These are phyloP conservation scores for Canariomyces notabilis DNA, from an alignment of 2,329 filamentous ascomycete genomes.

Conservation along the genomic window DNA sequence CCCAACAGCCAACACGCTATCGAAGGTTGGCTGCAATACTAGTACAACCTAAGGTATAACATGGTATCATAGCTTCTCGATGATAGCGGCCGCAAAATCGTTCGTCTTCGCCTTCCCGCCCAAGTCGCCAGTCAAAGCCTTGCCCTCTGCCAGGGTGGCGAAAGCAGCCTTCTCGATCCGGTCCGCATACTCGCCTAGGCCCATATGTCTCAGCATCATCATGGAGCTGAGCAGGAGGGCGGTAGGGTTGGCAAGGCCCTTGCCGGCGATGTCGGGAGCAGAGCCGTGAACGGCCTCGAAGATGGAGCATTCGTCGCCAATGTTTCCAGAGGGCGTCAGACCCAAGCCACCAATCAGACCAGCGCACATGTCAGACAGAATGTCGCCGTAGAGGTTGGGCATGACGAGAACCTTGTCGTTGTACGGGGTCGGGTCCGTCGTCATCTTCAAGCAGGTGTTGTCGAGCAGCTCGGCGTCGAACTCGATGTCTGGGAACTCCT, in stretches of 20 bases:
- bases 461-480: slow-evolving; percentile 98
- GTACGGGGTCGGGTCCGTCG: slow-evolving; percentile 91
- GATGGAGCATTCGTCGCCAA: slow-evolving; percentile 98
- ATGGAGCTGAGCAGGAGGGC: slow-evolving; percentile 91
- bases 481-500: slow-evolving; percentile 93
- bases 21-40: slow-evolving; percentile 15
- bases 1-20: slow-evolving; percentile 16
- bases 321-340: slow-evolving; percentile 96
- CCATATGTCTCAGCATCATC: slow-evolving; percentile 99
- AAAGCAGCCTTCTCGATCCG: slow-evolving; percentile 95
- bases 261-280: slow-evolving; percentile 92
- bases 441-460: slow-evolving; percentile 99
- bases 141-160: slow-evolving; percentile 90
- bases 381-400: slow-evolving; percentile 99
- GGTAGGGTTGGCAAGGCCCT: slow-evolving; percentile 94
- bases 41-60: slow-evolving; percentile 20
- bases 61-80: slow-evolving; percentile 52
- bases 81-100: slow-evolving; percentile 92
- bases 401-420: slow-evolving; percentile 98
- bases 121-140: slow-evolving; percentile 90
- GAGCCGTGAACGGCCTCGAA: slow-evolving; percentile 99
- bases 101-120: slow-evolving; percentile 93
- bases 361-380: slow-evolving; percentile 98
- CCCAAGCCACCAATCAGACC: slow-evolving; percentile 97
- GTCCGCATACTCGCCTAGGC: slow-evolving; percentile 73